Base-by-base conservation (phyloP, 2,329 filamentous ascomycete genomes). In the Pseudopithomyces maydicus region DNA sequence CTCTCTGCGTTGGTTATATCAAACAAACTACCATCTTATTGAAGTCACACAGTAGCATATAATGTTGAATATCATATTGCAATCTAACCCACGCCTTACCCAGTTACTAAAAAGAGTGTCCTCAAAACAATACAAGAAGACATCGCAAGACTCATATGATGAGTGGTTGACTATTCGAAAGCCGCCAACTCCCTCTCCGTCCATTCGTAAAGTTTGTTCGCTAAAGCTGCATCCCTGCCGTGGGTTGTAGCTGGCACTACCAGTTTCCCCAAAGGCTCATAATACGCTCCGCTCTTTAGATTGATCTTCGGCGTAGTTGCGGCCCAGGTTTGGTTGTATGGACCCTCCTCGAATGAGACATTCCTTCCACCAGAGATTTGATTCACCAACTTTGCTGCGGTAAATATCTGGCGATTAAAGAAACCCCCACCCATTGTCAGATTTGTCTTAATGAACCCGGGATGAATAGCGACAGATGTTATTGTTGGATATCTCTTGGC, bases 381-480 rank as follows among this genome's bases (percentile, higher is more conserved):
- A 29, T 29, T 29, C 26, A 29, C 8, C 32, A 39, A 45, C 6
- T 6, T 42, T 12, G 42, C 42, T 26, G 46, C n/a, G 6, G 10
- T 29, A 6, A 39, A 12, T 4, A 53, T 10, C 42, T 14, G 35
- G 14, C 42, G 23, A 35, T 53, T 29, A 17, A 53, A 3, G 14
- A 35, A 39, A 15, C 51, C 29, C 29, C 19, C 15, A 17, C 72
- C 73, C 5, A 20, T 51, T 17, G 20, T n/a, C 14, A 61, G 26
- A 22, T 74, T 73, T 1, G 80, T 80, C 12, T 66, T 57, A 15
- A 81, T 74, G 32, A 77, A 67, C 2, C 81, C 81, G 0, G 80
- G 81, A 59, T 82, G 79, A 3, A 81, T 55, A 0, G 76, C 67
- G 0, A 75, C 68, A 10, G 65, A 64, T 0, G 70, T 78, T 55